These are phyloP conservation scores for Rhynchosporium graminicola DNA, from an alignment of 2,329 filamentous ascomycete species.

Conservation along the genomic window DNA sequence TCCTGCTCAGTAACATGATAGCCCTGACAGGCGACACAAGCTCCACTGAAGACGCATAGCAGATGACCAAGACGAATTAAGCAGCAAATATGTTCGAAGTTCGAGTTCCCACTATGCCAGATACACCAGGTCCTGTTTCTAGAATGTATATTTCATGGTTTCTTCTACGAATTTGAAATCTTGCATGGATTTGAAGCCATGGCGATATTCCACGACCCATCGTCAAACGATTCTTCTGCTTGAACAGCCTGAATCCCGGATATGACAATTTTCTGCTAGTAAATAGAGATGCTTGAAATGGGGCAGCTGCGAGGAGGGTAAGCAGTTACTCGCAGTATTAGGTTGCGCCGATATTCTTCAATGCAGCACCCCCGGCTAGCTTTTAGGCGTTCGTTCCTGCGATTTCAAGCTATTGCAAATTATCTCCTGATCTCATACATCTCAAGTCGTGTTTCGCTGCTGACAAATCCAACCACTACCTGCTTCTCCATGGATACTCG, in stretches of 20 bases:
- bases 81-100: background rate
- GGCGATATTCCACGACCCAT: no score
- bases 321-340: background rate
- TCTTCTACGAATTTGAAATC: no score
- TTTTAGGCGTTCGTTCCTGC: background rate
- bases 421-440: background rate
- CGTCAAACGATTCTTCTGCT: no score
- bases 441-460: background rate
- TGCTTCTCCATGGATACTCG: slow-evolving; percentile 11
- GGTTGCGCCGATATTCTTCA: background rate
- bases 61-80: background rate
- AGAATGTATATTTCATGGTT: no score
- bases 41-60: background rate
- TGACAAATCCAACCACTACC: slow-evolving; percentile 4
- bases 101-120: no score
- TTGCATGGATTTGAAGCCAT: no score
- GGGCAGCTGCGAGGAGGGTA: background rate
- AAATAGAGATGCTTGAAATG: background rate
- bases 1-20: background rate
- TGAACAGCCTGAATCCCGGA: background rate
- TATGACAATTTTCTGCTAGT: background rate
- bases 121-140: no score
- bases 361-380: background rate
- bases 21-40: background rate
- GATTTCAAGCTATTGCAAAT: slow-evolving; percentile 10